Evolutionary conservation across 495 filamentous ascomycete genomes (phyloP).

Genomic region (Aspergillus biplanus): DNA sequence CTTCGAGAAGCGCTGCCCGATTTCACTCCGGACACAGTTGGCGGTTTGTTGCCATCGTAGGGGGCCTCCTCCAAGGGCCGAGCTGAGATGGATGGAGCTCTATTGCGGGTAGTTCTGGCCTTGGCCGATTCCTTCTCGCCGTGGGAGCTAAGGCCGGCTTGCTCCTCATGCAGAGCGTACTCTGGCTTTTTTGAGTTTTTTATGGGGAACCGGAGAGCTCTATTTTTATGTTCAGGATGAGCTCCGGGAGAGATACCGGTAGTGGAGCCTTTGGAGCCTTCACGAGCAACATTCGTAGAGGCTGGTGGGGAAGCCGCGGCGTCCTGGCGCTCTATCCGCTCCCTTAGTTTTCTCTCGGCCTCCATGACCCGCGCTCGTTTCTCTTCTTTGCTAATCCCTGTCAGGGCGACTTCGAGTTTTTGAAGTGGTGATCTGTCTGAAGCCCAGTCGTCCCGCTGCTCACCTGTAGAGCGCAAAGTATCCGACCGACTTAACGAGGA

Average conservation of each 20-base stretch:
- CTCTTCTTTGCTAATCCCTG: conserved; percentile 90
- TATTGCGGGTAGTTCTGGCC: conserved; percentile 22
- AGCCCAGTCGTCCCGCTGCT: conserved; percentile 57
- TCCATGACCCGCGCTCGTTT: conserved; percentile 81
- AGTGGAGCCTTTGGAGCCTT: neutral
- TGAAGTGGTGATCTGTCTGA: conserved; percentile 86
- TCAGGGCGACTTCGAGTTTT: conserved; percentile 83
- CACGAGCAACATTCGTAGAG: conserved; percentile 3
- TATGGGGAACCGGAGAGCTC: conserved; percentile 1
- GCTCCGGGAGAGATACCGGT: neutral
- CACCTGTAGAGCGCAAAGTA: conserved; percentile 41
- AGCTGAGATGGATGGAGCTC: conserved; percentile 21
- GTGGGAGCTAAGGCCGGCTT: conserved; percentile 11
- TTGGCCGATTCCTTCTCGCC: conserved; percentile 17
- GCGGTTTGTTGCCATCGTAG: conserved; percentile 24
- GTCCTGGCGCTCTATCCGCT: conserved; percentile 42
- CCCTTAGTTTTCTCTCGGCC: conserved; percentile 65
- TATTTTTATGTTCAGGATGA: neutral
- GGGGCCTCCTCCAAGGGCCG: conserved; percentile 25
- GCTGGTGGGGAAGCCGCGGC: conserved; percentile 26
- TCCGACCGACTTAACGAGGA: conserved; percentile 38
- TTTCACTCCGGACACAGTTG: conserved; percentile 20
- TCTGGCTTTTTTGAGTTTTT: conserved; percentile 14
- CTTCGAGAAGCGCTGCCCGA: conserved; percentile 33
- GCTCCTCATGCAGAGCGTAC: conserved; percentile 9